Conservation (phyloP, 768 basidiomycete genomes). For the Lactifluus subvellereus region DNA sequence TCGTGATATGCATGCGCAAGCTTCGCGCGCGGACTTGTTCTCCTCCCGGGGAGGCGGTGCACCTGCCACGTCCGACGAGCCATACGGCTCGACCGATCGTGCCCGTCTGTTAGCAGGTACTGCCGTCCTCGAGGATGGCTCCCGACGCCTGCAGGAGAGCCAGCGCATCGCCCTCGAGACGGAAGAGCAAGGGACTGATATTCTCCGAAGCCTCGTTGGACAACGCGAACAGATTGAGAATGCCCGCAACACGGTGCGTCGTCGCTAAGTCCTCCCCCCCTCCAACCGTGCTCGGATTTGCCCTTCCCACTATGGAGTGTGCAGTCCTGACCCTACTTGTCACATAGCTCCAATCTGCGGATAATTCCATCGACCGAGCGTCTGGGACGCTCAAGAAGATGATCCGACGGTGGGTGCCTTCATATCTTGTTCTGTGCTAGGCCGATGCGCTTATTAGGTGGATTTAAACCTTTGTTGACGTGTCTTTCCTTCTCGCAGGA, state of each 20-base stretch:
- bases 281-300: background rate
- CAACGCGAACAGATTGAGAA: conserved; percentile 96
- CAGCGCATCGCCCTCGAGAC: conserved; percentile 94
- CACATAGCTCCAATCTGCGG: conserved; percentile 75
- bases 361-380: conserved; percentile 85
- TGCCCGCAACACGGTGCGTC: conserved; percentile 76
- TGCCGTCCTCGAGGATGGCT: conserved; percentile 74
- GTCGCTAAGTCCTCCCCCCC: background rate
- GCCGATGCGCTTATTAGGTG: conserved; percentile 27
- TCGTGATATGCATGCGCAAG: conserved; percentile 64
- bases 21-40: conserved; percentile 75
- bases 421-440: conserved; percentile 6
- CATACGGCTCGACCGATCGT: conserved; percentile 63
- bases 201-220: conserved; percentile 72
- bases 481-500: conserved; percentile 49
- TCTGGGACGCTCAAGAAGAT: conserved; percentile 91
- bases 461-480: conserved; percentile 25
- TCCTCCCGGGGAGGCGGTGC: conserved; percentile 26
- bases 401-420: conserved; percentile 74
- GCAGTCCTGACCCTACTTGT: background rate
- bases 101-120: conserved; percentile 77
- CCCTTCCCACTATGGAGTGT: background rate
- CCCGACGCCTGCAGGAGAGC: conserved; percentile 79
- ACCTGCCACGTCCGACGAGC: conserved; percentile 71
- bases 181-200: conserved; percentile 91